Evolutionary conservation across 2,329 filamentous ascomycete genomes (phyloP).

Genomic region (Neopestalotiopsis rosae): DNA sequence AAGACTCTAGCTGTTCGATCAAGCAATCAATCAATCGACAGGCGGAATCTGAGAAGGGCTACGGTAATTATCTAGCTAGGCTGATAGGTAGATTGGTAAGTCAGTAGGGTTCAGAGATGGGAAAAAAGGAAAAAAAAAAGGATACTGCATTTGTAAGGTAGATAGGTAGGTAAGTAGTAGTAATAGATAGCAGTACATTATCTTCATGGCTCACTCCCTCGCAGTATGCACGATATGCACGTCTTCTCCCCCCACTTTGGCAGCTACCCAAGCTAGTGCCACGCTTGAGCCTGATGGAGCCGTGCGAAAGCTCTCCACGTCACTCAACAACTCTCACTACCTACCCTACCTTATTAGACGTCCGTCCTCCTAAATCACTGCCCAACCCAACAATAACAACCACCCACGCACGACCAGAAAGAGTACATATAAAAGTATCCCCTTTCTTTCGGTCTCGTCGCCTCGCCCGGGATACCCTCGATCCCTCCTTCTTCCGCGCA

Average conservation of each 20-base stretch:
- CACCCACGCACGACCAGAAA: too few relatives aligned
- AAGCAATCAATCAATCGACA: too few relatives aligned
- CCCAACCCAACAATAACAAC: not conserved
- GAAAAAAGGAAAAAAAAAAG: too few relatives aligned
- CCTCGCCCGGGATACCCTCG: not conserved
- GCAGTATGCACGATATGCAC: not conserved
- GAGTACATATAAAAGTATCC: not conserved
- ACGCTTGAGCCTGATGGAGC: not conserved
- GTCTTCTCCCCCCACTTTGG: not conserved
- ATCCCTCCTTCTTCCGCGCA: not conserved
- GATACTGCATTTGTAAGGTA: too few relatives aligned
- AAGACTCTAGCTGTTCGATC: too few relatives aligned
- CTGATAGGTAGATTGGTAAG: too few relatives aligned
- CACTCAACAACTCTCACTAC: slow-evolving; percentile 4
- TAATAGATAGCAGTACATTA: too few relatives aligned
- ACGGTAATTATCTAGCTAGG: too few relatives aligned
- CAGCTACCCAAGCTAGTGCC: slow-evolving; percentile 7
- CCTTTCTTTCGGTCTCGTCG: not conserved
- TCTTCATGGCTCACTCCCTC: too few relatives aligned
- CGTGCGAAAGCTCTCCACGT: slow-evolving; percentile 10
- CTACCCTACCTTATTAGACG: not conserved
- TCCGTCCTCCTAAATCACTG: not conserved
- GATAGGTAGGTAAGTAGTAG: too few relatives aligned
- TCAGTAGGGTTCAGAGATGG: too few relatives aligned
- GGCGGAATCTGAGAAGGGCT: too few relatives aligned